phyloP scores from a whole-genome alignment of 805 yeast species.

The Torulaspora franciscae region DNA sequence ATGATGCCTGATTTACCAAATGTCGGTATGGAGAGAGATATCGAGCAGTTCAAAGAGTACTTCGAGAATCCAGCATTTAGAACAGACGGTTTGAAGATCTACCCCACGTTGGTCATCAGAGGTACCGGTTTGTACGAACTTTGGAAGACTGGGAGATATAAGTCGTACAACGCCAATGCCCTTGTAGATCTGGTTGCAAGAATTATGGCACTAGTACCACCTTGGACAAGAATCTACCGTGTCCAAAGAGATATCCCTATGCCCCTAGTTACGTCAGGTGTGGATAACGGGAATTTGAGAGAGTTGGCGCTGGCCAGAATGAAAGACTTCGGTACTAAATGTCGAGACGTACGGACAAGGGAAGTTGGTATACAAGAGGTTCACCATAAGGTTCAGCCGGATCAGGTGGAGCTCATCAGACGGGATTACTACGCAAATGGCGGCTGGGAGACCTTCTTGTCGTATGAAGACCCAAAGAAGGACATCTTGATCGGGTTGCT shows the following conservation, averaged over 20 bases:
- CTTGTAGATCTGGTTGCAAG: conserved; percentile 92
- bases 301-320: conserved; percentile 94
- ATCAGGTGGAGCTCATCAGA: conserved; percentile 91
- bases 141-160: conserved; percentile 94
- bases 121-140: conserved; percentile 96
- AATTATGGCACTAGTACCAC: conserved; percentile 93
- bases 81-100: conserved; percentile 92
- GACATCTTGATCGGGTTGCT: conserved; percentile 90
- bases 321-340: conserved; percentile 95
- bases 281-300: conserved; percentile 93
- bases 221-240: conserved; percentile 98
- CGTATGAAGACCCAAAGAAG: conserved; percentile 95
- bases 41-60: conserved; percentile 93
- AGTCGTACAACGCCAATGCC: conserved; percentile 91
- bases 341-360: conserved; percentile 94
- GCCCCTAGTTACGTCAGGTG: conserved; percentile 97
- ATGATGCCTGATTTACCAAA: conserved; percentile 99
- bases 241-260: conserved; percentile 98
- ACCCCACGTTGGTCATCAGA: conserved; percentile 93
- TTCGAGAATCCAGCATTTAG: conserved; percentile 95
- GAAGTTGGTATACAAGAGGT: conserved; percentile 99
- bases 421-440: conserved; percentile 97
- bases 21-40: conserved; percentile 97
- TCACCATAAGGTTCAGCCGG: conserved; percentile 93
- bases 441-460: conserved; percentile 96